These are phyloP conservation scores for Talaromyces ruber DNA, from an alignment of 495 filamentous ascomycete species.

Conservation along the genomic window DNA sequence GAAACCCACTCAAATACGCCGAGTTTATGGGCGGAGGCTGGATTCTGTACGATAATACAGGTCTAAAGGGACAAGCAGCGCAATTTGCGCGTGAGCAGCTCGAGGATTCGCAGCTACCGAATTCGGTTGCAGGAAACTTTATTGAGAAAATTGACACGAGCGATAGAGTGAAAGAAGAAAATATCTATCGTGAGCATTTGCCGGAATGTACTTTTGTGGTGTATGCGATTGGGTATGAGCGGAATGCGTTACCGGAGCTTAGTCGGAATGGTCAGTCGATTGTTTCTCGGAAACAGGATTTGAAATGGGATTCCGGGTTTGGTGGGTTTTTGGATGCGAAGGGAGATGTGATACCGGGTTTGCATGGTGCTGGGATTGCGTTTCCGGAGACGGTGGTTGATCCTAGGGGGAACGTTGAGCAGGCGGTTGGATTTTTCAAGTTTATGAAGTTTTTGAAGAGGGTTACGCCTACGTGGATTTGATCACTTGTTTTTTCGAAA, in stretches of 20 bases:
- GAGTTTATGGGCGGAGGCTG: slow-evolving; percentile 49
- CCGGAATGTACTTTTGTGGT: slow-evolving; percentile 40
- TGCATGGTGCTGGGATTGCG: slow-evolving; percentile 53
- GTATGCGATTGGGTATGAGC: slow-evolving; percentile 48
- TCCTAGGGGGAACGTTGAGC: slow-evolving; percentile 51
- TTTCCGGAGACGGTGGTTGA: slow-evolving; percentile 53
- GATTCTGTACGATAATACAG: slow-evolving; percentile 56
- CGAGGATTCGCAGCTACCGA: slow-evolving; percentile 37
- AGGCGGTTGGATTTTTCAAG: slow-evolving; percentile 54
- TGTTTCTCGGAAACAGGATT: slow-evolving; percentile 13
- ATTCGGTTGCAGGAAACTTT: slow-evolving; percentile 39
- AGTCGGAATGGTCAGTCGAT: slow-evolving; percentile 9
- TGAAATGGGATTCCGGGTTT: slow-evolving; percentile 40
- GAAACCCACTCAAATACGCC: slow-evolving; percentile 51
- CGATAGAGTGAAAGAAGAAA: slow-evolving; percentile 30
- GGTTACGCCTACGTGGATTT: slow-evolving; percentile 38
- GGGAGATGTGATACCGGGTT: slow-evolving; percentile 31
- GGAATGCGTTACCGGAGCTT: slow-evolving; percentile 37
- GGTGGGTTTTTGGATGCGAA: slow-evolving; percentile 38
- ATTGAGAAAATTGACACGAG: slow-evolving; percentile 43
- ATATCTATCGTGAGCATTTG: slow-evolving; percentile 34
- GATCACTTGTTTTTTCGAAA: no score
- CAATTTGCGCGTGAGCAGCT: slow-evolving; percentile 49
- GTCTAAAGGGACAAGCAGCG: slow-evolving; percentile 51
- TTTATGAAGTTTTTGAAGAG: slow-evolving; percentile 54